phyloP scores from a whole-genome alignment of 805 yeast genomes.

The Cyberlindnera galapagoensis region DNA sequence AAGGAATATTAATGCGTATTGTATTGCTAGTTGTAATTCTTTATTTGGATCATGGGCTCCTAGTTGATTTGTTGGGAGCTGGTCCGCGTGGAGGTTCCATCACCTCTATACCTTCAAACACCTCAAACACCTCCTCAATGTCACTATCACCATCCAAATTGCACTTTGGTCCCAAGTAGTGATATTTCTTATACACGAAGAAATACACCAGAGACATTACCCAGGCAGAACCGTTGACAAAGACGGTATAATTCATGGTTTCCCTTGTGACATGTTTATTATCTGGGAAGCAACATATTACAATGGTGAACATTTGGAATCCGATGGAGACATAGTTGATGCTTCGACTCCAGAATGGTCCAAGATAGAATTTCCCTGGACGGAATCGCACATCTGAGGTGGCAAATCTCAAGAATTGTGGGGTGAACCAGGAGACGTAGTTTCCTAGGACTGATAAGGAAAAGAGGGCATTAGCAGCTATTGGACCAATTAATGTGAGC shows the following conservation, averaged over 20 bases:
- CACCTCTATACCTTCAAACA: conserved; percentile 8
- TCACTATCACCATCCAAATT: conserved; percentile 22
- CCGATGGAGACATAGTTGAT: conserved; percentile 39
- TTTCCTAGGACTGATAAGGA: conserved; percentile 58
- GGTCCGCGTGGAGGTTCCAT: no score
- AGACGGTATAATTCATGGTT: conserved; percentile 65
- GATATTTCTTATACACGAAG: conserved; percentile 42
- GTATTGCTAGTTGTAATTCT: no score
- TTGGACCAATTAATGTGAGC: conserved; percentile 47
- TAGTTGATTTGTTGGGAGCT: no score
- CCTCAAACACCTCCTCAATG: conserved; percentile 14
- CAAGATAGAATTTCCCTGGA: conserved; percentile 62
- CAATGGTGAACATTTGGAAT: conserved; percentile 45
- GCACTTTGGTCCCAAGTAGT: conserved; percentile 49
- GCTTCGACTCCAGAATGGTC: conserved; percentile 33
- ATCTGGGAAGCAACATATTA: conserved; percentile 56
- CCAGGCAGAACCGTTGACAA: conserved; percentile 58
- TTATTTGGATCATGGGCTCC: no score
- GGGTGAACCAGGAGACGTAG: conserved; percentile 56
- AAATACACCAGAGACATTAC: conserved; percentile 45
- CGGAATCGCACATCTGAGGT: conserved; percentile 29
- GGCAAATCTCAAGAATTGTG: conserved; percentile 48
- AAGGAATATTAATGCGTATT: no score
- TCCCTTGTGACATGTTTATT: conserved; percentile 29
- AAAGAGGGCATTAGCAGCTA: conserved; percentile 62